Base-by-base conservation (phyloP, 2,329 filamentous ascomycete species). In the Monilinia polystroma region DNA sequence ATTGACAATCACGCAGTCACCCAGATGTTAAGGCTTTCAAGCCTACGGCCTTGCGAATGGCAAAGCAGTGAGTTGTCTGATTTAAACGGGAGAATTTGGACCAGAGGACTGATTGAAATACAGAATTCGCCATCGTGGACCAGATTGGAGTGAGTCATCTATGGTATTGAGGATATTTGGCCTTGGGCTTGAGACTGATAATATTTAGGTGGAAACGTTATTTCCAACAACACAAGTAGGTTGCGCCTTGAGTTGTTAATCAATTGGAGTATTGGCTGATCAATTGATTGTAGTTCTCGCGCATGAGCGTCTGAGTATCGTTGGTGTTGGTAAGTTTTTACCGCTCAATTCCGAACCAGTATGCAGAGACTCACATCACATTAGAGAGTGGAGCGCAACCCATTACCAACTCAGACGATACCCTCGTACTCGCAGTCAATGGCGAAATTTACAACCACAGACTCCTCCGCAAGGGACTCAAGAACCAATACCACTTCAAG, bases 361-460 rank as follows among this genome's bases (percentile, higher is more conserved):
- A 11, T 49, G 3, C 53, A 65, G n/a, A n/a, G 45, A 51, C 66
- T 67, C 23, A 67, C 51, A 65, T 45, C 26, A 3, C 1, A n/a
- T 26, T 41, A 67, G 66, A 98, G 79, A 94, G 91, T 76, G 95
- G 95, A 78, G 94, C 95, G 63, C 95, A 99, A 81, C 95, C 95
- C 71, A 85, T 99, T 72, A 90, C 94, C 83, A 98, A 93, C 83
- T 88, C 92, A 73, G 94, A 98, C 78, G 90, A 88, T 72, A 90
- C 85, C 75, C 89, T 99, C 75, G 89, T 94, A 71, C 87, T 99
- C 69, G 94, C 95, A 72, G 95, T 98, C 87, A 99, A 99, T 80
- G 95, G 95, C 81, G 95, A 99, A 80, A 99, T 99, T 79, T 99
- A 99, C 86, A 99, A 99, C 88, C 95, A 99, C 82, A 91, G 94